Conservation (phyloP, 129 eudicot genomes). For the Flaveria robusta region DNA sequence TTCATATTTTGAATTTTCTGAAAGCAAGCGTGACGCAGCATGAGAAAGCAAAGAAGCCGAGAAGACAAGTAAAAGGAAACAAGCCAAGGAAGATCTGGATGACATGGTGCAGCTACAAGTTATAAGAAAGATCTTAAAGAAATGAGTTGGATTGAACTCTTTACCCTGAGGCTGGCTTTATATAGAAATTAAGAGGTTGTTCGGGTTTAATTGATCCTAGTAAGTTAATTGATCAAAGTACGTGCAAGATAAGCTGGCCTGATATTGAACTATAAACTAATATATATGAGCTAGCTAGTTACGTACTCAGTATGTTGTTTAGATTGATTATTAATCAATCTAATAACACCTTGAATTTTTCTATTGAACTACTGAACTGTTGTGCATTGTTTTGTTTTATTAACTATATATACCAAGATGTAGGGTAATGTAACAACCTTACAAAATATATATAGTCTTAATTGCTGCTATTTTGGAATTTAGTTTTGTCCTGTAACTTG, state of each 20-base stretch:
- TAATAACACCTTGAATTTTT: background rate
- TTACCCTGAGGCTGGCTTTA: slow-evolving; percentile 1
- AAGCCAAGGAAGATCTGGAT: slow-evolving; percentile 11
- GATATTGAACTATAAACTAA: background rate
- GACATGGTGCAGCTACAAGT: slow-evolving; percentile 17
- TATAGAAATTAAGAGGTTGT: background rate
- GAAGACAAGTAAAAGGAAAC: slow-evolving; percentile 26
- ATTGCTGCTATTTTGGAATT: background rate
- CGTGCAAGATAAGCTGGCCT: background rate
- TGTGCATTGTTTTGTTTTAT: background rate
- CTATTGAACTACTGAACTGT: background rate
- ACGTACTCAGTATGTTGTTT: slow-evolving; percentile 8
- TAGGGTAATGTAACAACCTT: too few species aligned
- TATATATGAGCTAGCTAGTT: background rate
- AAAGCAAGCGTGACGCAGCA: slow-evolving; percentile 27
- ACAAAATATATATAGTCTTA: too few species aligned
- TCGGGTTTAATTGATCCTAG: background rate
- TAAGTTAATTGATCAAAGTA: background rate
- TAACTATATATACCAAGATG: too few species aligned
- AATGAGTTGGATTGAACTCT: slow-evolving; percentile 15
- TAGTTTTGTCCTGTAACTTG: background rate
- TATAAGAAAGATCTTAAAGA: slow-evolving; percentile 34
- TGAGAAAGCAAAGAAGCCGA: slow-evolving; percentile 27
- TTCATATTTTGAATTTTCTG: slow-evolving; percentile 18
- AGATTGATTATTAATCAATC: background rate